A percentile compares a stretch with the other conserved stretches of the same genome.
Conservation (phyloP, 2,329 filamentous ascomycete species). For the Fusarium citri region DNA sequence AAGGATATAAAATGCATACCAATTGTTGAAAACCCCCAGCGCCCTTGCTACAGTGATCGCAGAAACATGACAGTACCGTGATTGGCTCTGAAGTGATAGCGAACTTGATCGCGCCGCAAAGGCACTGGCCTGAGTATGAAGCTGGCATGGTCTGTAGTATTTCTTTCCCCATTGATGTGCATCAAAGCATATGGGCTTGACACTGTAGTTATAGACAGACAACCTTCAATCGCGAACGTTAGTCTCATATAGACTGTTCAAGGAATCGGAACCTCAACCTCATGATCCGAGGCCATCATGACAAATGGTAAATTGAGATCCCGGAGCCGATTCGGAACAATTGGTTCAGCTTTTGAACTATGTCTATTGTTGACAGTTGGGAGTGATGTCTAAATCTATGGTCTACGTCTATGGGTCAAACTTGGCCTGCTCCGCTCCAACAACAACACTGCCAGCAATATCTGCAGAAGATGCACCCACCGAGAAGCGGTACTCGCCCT, state of each 20-base stretch:
- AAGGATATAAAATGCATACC: neutral
- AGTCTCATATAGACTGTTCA: neutral
- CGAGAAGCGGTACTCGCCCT: conserved; percentile 45
- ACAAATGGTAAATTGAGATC: neutral
- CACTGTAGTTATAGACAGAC: no score
- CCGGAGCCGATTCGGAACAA: neutral
- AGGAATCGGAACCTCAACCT: neutral
- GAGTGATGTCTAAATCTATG: neutral
- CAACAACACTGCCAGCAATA: neutral
- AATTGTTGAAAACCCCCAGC: conserved; percentile 37
- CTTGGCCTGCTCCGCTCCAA: neutral
- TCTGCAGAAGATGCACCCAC: conserved; percentile 46
- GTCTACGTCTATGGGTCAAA: conserved; percentile 12
- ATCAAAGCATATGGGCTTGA: no score
- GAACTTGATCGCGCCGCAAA: conserved; percentile 31
- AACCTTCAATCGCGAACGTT: neutral
- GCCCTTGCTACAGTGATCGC: conserved; percentile 38
- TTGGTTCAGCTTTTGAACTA: neutral
- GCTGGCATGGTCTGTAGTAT: conserved; percentile 7
- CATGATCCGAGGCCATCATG: neutral
- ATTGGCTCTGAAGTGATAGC: conserved; percentile 25
- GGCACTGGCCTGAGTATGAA: conserved; percentile 35
- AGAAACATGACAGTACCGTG: conserved; percentile 38
- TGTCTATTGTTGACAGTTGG: neutral
- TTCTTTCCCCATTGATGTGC: accelerated